A percentile compares a stretch with the other conserved stretches of the same genome.
Evolutionary conservation across 1,284 basidiomycete genomes (phyloP).

Genomic region (Crepidotus sp.): DNA sequence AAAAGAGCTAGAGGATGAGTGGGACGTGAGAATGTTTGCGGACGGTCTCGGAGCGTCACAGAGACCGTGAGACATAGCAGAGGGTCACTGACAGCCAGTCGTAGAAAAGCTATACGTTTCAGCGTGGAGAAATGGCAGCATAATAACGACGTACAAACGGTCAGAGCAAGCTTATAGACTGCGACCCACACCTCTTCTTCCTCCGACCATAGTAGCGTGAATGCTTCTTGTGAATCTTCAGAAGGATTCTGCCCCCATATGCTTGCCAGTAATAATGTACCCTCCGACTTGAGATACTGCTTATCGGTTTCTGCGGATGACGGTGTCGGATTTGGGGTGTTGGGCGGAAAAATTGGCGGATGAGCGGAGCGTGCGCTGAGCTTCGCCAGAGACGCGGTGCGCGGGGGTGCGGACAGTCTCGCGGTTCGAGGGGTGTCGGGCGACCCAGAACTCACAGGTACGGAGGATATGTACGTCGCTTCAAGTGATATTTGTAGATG

Average conservation of each 20-base stretch:
- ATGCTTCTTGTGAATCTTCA: conserved; percentile 43
- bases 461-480: conserved; percentile 68
- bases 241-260: conserved; percentile 60
- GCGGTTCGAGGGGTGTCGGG: conserved; percentile 27
- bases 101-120: conserved; percentile 51
- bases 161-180: conserved; percentile 63
- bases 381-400: conserved; percentile 33
- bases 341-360: conserved; percentile 63
- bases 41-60: conserved; percentile 68
- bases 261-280: conserved; percentile 58
- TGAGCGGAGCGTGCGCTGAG: conserved; percentile 30
- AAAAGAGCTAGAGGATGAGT: conserved; percentile 46
- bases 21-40: conserved; percentile 42
- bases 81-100: conserved; percentile 63
- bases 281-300: conserved; percentile 69
- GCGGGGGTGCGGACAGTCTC: conserved; percentile 40
- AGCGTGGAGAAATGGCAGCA: not conserved
- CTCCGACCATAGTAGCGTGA: conserved; percentile 55
- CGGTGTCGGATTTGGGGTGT: conserved; percentile 70
- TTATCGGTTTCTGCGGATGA: conserved; percentile 58
- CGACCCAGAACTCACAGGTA: conserved; percentile 14
- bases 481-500: conserved; percentile 74
- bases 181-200: conserved; percentile 59
- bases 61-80: conserved; percentile 75
- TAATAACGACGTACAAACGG: conserved; percentile 53